Evolutionary conservation across 2,329 filamentous ascomycete genomes (phyloP), one percentile per base, ranked within the genome.

Genomic region (Hypoxylon sp.): DNA sequence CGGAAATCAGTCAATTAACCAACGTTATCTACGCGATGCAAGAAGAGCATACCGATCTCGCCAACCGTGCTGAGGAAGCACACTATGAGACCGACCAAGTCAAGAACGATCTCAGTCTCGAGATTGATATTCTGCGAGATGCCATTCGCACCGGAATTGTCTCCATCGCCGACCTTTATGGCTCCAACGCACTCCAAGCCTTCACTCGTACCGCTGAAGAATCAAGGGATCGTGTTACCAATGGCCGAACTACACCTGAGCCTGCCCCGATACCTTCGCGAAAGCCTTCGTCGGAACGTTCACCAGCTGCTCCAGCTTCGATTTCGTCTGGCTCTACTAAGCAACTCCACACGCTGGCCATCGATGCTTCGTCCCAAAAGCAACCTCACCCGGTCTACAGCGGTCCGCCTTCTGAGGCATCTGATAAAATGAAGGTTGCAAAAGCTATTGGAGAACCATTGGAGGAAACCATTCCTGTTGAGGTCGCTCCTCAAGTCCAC

Each of bases 181-280:
- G 49, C 1, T 20, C 49, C 22, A 20, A n/a, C 22, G 5, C n/a
- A 6, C 4, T 20, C 10, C 11, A n/a, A 20, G 20, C 32, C 10
- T 52, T 41, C 15, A 28, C 49, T 3, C 4, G 30, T 6, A 10
- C 39, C 10, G 48, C 48, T 10, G 17, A 44, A 34, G 11, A 46
- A n/a, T 11, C 51, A 8, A 13, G 32, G 49, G 52, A 56, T 56
- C 15, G 65, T 66, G 68, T 34, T 64, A 66, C 13, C 3, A 17
- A 17, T 17, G 13, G 13, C 69, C 65, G 32, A 68, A 59, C 7
- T 51, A 59, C 20, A 1, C 5, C 34, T 1, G 34, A 46, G 8
- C 22, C 5, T 24, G 13, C 43, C 3, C 7, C 2, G 13, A 8
- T 5, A n/a, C 13, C 34, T 17, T 39, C 34, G 2, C 8, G 6